Base-by-base conservation (phyloP, 257 asterid species). In the Solanum chmielewskii region DNA sequence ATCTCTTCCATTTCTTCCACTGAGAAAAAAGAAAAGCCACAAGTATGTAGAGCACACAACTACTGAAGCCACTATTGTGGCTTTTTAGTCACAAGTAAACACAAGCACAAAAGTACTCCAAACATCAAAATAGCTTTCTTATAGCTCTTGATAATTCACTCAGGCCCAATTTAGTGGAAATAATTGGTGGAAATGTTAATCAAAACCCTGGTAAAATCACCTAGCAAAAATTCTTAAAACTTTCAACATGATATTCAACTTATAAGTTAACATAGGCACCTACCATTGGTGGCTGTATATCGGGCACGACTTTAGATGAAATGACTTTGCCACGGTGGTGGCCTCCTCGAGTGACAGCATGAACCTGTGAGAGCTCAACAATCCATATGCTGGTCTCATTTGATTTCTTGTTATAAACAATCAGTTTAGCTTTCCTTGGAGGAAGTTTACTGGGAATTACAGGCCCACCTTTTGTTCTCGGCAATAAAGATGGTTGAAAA, bases 271-370 rank as follows among this genome's bases (percentile, higher is more conserved):
- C 56, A 74, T 62, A 33, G 75, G 44, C 23, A 20, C 84, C 39
- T 86, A 89, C 90, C 90, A 89, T 89, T 66, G 90, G 87, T 29
- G 90, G 89, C 78, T 89, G 90, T 60, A 89, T 88, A 83, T 86
- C 87, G 3, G 90, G 90, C 73, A 89, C 82, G n/a, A 89, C 90
- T 41, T 86, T 83, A 7, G 90, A 86, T 10, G 90, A 89, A 84
- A 89, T 86, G 82, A 86, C 90, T 71, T 89, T 89, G 20, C 90
- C 90, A n/a, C 90, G 85, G 74, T 89, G 90, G 84, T 86, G 89
- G 31, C 90, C 90, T 73, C 90, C 90, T 84, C 90, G 89, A 89
- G 90, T 89, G 33, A 87, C 84, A 86, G 90, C 90, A 86, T 89
- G 90, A 29, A 89, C 90, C 71, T 89, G 86, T 15, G 88, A 86